phyloP scores from a whole-genome alignment of 768 basidiomycete genomes.

The Rhodocollybia butyracea region DNA sequence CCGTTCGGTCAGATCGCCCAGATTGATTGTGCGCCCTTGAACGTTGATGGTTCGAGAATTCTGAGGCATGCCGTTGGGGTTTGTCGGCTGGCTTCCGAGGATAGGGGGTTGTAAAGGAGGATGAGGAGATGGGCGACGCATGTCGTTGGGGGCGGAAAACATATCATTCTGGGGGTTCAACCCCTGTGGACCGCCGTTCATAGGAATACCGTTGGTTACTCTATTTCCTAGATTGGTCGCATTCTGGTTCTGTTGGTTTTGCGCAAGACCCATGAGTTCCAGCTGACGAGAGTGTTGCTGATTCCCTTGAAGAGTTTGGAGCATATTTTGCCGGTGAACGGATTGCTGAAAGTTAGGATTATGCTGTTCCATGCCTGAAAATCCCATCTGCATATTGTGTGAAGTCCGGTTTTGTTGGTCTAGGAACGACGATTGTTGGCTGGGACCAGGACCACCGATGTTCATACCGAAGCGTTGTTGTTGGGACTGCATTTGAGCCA shows the following conservation, averaged over 20 bases:
- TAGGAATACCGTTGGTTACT: slow-evolving; percentile 6
- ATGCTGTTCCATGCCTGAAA: slow-evolving; percentile 32
- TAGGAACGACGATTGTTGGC: slow-evolving; percentile 32
- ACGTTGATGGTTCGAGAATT: slow-evolving; percentile 3
- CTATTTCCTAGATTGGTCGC: slow-evolving; percentile 34
- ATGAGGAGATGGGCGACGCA: slow-evolving; percentile 51
- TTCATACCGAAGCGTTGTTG: slow-evolving; percentile 42
- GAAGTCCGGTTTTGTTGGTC: slow-evolving; percentile 28
- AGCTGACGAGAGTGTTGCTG: slow-evolving; percentile 37
- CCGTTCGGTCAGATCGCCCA: slow-evolving; percentile 16
- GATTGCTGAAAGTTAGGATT: slow-evolving; percentile 27
- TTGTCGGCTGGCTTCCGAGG: slow-evolving; percentile 16
- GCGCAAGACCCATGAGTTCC: slow-evolving; percentile 43
- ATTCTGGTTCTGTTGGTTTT: slow-evolving; percentile 44
- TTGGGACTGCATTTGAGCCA: slow-evolving; percentile 37
- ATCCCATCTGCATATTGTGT: slow-evolving; percentile 39
- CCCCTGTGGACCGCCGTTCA: background rate
- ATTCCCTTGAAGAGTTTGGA: slow-evolving; percentile 31
- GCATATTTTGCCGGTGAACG: slow-evolving; percentile 29
- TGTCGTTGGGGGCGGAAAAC: slow-evolving; percentile 44
- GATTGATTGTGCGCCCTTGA: slow-evolving; percentile 20
- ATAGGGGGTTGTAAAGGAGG: slow-evolving; percentile 22
- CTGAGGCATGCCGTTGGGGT: background rate
- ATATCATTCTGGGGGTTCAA: slow-evolving; percentile 32
- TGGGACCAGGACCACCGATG: slow-evolving; percentile 18